Evolutionary conservation across 2,329 filamentous ascomycete species (phyloP).

Genomic region (Exophiala dermatitidis): DNA sequence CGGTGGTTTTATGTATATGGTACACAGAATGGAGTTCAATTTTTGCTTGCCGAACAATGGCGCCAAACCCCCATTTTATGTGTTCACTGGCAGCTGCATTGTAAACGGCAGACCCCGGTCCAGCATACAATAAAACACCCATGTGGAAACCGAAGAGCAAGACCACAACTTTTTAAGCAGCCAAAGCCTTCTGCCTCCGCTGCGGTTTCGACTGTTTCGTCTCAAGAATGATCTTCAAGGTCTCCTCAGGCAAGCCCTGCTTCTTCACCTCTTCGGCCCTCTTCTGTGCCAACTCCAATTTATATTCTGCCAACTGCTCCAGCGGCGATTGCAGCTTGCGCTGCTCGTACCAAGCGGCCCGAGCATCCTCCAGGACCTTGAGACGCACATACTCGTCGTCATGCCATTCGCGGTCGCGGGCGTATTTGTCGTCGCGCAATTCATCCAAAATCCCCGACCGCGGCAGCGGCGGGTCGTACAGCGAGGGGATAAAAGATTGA

Average conservation of each 20-base stretch:
- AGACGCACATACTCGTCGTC: constrained; percentile 23
- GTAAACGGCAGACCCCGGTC: no score
- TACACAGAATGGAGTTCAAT: no score
- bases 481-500: constrained; percentile 15
- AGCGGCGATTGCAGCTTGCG: constrained; percentile 16
- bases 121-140: no score
- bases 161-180: constrained; percentile 1
- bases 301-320: constrained; percentile 8
- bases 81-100: no score
- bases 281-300: constrained; percentile 5
- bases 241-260: constrained; percentile 7
- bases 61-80: no score
- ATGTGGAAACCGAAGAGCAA: no score
- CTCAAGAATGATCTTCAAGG: constrained; percentile 2
- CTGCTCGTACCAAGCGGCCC: constrained; percentile 21
- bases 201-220: constrained; percentile 1
- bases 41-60: no score
- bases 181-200: not conserved
- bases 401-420: constrained; percentile 12
- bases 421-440: constrained; percentile 12
- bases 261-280: constrained; percentile 8
- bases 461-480: constrained; percentile 12
- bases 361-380: constrained; percentile 26
- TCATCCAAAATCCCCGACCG: constrained; percentile 13
- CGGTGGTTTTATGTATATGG: no score